These are phyloP conservation scores for Botryotinia convoluta DNA, from an alignment of 2,329 filamentous ascomycete species.

Conservation along the genomic window DNA sequence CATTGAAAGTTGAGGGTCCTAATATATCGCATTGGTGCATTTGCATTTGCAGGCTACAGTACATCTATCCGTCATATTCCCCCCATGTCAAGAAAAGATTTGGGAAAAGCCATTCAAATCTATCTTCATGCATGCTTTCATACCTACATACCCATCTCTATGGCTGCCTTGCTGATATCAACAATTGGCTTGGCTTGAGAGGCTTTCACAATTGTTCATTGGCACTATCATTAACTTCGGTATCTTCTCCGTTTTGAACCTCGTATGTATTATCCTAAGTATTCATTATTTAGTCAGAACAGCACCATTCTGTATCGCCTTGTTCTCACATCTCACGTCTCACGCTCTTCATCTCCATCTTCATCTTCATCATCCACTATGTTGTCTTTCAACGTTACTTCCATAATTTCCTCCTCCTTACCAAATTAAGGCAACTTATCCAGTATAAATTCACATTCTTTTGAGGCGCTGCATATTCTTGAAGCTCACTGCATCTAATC, in stretches of 20 bases:
- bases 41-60: slow-evolving; percentile 14
- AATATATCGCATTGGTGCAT: not conserved
- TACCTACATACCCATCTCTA: not conserved
- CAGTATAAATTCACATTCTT: not conserved
- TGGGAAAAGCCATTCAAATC: not conserved
- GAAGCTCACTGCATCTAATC: slow-evolving; percentile 18
- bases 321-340: not conserved
- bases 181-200: slow-evolving; percentile 1
- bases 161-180: slow-evolving; percentile 8
- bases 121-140: not conserved
- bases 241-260: not conserved
- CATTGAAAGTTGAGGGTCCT: not conserved
- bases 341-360: not conserved
- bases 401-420: not conserved
- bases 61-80: slow-evolving; percentile 3
- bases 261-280: not conserved
- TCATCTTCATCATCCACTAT: not conserved
- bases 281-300: slow-evolving; percentile 8
- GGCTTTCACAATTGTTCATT: not conserved
- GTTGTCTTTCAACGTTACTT: not conserved
- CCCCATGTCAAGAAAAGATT: slow-evolving; percentile 8
- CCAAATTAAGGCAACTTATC: not conserved
- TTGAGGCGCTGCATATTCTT: not conserved
- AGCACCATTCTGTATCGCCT: not conserved
- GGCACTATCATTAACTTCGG: not conserved